A percentile compares a stretch with the other conserved stretches of the same genome.
phyloP scores from a whole-genome alignment of 768 basidiomycete species.

The Leccinum imitatum region DNA sequence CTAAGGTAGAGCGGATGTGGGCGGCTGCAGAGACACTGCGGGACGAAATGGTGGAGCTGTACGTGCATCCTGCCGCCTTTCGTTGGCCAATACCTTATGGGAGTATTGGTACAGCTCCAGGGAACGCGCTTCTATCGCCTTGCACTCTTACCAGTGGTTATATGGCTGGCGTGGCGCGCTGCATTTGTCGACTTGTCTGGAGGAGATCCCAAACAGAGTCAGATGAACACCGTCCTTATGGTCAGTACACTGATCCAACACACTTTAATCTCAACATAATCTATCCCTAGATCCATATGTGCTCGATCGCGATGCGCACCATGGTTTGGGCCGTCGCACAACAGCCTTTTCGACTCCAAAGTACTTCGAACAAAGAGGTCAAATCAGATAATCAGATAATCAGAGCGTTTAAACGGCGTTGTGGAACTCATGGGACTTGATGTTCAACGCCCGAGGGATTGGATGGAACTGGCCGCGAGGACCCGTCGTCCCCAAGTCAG shows the following conservation, averaged over 20 bases:
- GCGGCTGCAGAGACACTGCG: too few relatives aligned
- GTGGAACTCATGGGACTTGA: constrained; percentile 31
- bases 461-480: constrained; percentile 30
- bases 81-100: constrained; percentile 48
- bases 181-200: constrained; percentile 24
- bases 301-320: constrained; percentile 15
- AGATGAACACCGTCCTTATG: constrained; percentile 18
- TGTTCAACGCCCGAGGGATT: constrained; percentile 26
- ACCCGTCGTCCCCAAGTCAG: constrained; percentile 15
- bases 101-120: constrained; percentile 50
- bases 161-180: constrained; percentile 46
- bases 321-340: constrained; percentile 21
- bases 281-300: constrained; percentile 14
- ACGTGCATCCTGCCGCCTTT: constrained; percentile 44
- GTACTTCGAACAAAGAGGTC: background rate
- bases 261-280: background rate
- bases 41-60: too few relatives aligned
- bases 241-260: constrained; percentile 14
- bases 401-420: constrained; percentile 12
- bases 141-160: constrained; percentile 46
- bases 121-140: constrained; percentile 41
- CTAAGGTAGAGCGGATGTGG: too few relatives aligned
- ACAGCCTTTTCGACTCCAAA: constrained; percentile 9
- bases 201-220: constrained; percentile 13
- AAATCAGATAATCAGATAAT: background rate